Evolutionary conservation across 1,139 yeast species (phyloP), one percentile per base, ranked within the genome.

Genomic region (Nakaseomyces glabratus): DNA sequence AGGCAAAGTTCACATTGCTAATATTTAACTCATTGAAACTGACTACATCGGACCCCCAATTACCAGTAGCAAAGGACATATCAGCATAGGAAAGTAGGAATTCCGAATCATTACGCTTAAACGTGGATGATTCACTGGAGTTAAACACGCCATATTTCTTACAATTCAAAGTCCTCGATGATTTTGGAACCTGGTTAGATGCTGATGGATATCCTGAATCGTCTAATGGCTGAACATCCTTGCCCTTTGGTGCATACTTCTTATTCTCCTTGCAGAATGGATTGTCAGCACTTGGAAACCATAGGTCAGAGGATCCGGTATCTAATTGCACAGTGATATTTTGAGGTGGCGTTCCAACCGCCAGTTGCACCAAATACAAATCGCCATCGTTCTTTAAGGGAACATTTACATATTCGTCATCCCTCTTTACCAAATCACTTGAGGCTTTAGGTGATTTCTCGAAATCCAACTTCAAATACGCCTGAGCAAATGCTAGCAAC

Each of bases 231-330:
- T n/a, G n/a, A n/a, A n/a, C n/a, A 7, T 20, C 30, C 17, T 15
- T 26, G 19, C 16, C 16, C 28, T 24, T 24, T 1, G 28, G 28
- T 4, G 28, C 28, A 6, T 7, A 10, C 28, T 24, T 24, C 28
- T 24, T 24, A n/a, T 17, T 20, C 6, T 18, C 20, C 11, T 24
- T 24, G 19, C 34, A 31, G 19, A 23, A 31, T 12, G 34, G 34
- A 22, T 31, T 31, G 8, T 15, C 28, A n/a, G 12, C 12, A 8
- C 34, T 19, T 6, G 23, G 20, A 13, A 76, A 71, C 86, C 86
- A 79, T 40, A 77, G 58, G 47, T 75, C 81, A 4, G 79, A 64
- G 1, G 82, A 75, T 0, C 85, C 86, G 3, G 86, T 79, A 48
- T 79, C 86, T 15, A 80, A 51, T 42, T 75, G 57, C 2, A 74